A percentile compares a stretch with the other conserved stretches of the same genome.
Conservation (phyloP, 129 eudicot genomes). For the Flaveria bidentis region DNA sequence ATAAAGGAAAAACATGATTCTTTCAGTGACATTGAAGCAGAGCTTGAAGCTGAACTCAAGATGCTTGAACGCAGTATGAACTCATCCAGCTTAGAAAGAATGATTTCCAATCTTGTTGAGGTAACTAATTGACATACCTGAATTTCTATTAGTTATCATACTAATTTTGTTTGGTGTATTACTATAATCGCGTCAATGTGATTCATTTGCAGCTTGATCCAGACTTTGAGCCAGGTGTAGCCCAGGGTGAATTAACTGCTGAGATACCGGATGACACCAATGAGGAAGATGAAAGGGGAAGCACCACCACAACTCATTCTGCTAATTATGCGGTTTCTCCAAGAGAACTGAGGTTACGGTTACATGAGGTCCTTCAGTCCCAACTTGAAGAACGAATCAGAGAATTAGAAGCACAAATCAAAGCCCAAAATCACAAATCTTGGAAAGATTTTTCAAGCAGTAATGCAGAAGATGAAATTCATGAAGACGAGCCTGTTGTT, state of each 20-base stretch:
- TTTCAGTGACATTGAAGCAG: conserved; percentile 69
- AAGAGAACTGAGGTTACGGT: conserved; percentile 65
- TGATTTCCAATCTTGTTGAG: conserved; percentile 53
- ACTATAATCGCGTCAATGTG: background rate
- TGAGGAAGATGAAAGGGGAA: conserved; percentile 47
- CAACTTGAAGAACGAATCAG: conserved; percentile 74
- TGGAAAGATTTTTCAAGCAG: conserved; percentile 46
- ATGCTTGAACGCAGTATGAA: conserved; percentile 69
- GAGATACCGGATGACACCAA: conserved; percentile 42
- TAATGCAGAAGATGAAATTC: conserved; percentile 30
- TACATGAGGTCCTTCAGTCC: conserved; percentile 81
- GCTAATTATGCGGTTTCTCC: conserved; percentile 71
- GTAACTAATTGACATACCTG: conserved; percentile 32
- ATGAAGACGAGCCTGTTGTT: conserved; percentile 50
- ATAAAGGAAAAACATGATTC: conserved; percentile 48
- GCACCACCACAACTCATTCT: conserved; percentile 44
- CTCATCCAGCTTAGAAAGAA: conserved; percentile 52
- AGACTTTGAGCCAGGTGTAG: conserved; percentile 49
- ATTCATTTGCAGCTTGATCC: conserved; percentile 51
- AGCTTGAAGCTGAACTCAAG: conserved; percentile 87
- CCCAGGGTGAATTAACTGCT: conserved; percentile 58
- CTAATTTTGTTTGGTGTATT: background rate
- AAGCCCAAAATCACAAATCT: conserved; percentile 24
- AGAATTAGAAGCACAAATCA: conserved; percentile 71
- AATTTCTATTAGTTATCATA: background rate